Evolutionary conservation across 1,284 basidiomycete genomes (phyloP).

Genomic region (Sporisorium iseilematis-ciliati): DNA sequence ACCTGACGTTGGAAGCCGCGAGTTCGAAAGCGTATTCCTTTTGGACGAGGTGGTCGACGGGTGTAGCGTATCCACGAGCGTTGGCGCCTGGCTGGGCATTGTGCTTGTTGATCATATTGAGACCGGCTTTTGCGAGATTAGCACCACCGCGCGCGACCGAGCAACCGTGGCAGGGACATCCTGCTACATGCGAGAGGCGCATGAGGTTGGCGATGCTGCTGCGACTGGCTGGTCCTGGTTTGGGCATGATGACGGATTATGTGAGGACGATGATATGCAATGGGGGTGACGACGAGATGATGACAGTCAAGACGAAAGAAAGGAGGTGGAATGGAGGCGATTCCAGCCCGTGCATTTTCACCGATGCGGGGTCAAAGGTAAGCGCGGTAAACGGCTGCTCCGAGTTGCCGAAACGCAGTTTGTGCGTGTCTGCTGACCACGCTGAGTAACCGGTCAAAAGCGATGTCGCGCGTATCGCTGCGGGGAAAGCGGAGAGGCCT

Average conservation of each 20-base stretch:
- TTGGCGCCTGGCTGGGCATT: slow-evolving; percentile 46
- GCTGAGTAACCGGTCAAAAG: background rate
- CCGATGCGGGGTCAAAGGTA: background rate
- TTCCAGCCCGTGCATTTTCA: background rate
- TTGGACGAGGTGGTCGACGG: slow-evolving; percentile 77
- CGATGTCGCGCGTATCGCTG: slow-evolving; percentile 7
- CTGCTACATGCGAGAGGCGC: slow-evolving; percentile 57
- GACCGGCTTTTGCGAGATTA: slow-evolving; percentile 46
- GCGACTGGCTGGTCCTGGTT: slow-evolving; percentile 45
- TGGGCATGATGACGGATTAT: slow-evolving; percentile 35
- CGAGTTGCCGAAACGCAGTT: slow-evolving; percentile 22
- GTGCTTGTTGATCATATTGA: slow-evolving; percentile 61
- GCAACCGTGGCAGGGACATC: slow-evolving; percentile 65
- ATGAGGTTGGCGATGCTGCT: slow-evolving; percentile 58
- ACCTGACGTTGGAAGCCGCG: slow-evolving; percentile 83
- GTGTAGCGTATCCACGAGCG: slow-evolving; percentile 76
- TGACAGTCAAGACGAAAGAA: background rate
- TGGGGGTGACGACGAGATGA: background rate
- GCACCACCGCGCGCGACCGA: slow-evolving; percentile 33
- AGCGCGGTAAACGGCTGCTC: slow-evolving; percentile 4
- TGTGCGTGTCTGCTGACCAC: slow-evolving; percentile 5
- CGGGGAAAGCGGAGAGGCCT: slow-evolving; percentile 8
- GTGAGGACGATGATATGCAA: background rate
- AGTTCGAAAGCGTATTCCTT: slow-evolving; percentile 99
- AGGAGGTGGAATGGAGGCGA: background rate